Base-by-base conservation (phyloP, 2,329 filamentous ascomycete species). In the Pleomassaria siparia region DNA sequence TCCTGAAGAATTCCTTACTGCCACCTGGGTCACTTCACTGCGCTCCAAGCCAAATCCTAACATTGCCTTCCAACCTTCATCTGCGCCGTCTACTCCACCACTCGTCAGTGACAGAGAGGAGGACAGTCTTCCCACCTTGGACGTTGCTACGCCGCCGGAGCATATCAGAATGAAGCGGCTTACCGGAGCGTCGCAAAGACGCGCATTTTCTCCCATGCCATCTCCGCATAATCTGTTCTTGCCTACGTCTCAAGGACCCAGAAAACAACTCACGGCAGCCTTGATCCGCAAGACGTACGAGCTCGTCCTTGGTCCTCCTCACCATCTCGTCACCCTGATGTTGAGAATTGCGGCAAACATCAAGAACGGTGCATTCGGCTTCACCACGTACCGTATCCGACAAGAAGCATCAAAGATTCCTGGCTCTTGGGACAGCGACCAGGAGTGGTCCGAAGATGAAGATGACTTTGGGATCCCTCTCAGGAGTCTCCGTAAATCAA, bases 331-430 rank as follows among this genome's bases (percentile, higher is more conserved):
- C 28, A 78, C 83, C 21, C 76, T 95, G 32, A 91, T 96, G 78
- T 79, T 96, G 4, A 84, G 84, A 46, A 89, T 96, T 47, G 89
- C 91, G 1, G 85, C 88, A 0, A 84, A 82, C 52, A 89, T 96
- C 52, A 80, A 85, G 1, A 71, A 71, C 37, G 76, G 76, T 3
- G 69, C 51, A 15, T 66, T 67, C 39, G 59, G 63, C 26, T 67
- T 67, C 47, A 60, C 60, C 36, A 66, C 66, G 3, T 71, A 69
- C 46, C 62, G 63, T 11, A 51, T 71, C 12, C 57, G 60, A 12
- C 56, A 57, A 20, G 53, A 53, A 8, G 51, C 37, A 7, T 59
- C 64, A 42, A 67, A 62, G 44, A 69, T 72, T 13, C 69, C 71
- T 2, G 62, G 72, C 84, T 80, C 85, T 74, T 81, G 62, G 87